Percentiles rank a stretch among this genome's conserved stretches.
Evolutionary conservation across 208 protist species (phyloP).

Genomic region (Crithidia fasciculata): DNA sequence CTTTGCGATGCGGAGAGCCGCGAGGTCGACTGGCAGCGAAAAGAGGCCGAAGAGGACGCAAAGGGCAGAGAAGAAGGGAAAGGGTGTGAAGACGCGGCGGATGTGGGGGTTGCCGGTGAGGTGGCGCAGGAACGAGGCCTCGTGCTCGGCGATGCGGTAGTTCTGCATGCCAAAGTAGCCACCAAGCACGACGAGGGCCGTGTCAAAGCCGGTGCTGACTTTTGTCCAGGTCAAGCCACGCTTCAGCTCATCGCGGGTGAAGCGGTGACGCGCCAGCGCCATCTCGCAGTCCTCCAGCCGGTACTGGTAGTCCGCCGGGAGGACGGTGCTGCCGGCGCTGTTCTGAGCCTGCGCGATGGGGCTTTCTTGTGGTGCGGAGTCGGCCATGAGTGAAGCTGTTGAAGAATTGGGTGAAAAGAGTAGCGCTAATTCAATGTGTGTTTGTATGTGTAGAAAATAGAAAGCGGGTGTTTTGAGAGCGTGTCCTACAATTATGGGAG

Average conservation of each 20-base stretch:
- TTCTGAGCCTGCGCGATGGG: constrained; percentile 11
- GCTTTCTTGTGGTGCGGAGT: neutral
- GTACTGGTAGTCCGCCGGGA: constrained; percentile 35
- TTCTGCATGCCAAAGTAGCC: constrained; percentile 13
- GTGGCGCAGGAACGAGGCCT: constrained; percentile 35
- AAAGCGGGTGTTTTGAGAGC: neutral
- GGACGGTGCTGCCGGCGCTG: neutral
- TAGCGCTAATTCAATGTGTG: too few species aligned
- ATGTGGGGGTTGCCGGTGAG: constrained; percentile 42
- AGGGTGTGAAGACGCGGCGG: constrained; percentile 41
- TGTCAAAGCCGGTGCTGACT: constrained; percentile 17
- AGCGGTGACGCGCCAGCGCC: constrained; percentile 25
- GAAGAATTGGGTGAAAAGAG: too few species aligned
- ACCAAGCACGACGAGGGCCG: constrained; percentile 6
- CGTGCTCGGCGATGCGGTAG: constrained; percentile 28
- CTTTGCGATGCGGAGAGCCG: constrained; percentile 27
- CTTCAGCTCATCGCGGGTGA: constrained; percentile 27
- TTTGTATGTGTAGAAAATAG: neutral
- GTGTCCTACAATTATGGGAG: neutral
- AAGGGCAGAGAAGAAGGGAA: constrained; percentile 40
- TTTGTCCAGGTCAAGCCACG: constrained; percentile 22
- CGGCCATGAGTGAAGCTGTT: neutral
- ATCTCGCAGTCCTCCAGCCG: constrained; percentile 38
- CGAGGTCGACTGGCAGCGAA: constrained; percentile 38
- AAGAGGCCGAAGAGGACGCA: constrained; percentile 33